Base-by-base conservation (phyloP, 139 green algal species). In the Chara braunii region DNA sequence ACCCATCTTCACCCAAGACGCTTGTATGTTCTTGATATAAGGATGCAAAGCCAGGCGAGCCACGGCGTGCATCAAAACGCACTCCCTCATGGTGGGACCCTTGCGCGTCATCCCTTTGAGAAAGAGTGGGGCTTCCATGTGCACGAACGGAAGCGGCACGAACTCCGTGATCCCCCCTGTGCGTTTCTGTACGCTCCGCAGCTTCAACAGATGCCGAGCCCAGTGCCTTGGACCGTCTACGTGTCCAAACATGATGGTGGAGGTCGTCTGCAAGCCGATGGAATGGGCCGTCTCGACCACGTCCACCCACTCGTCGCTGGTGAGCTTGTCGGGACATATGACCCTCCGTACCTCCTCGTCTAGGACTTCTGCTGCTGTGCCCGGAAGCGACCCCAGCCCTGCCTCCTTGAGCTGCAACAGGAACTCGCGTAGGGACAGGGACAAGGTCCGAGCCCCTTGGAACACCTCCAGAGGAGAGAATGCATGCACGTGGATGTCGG, bases 61-160 rank as follows among this genome's bases (percentile, higher is more conserved):
- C 18, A 95, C 85, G 0, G 87, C 82, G 57, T 94, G 87, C 78
- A 93, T 79, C 37, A 94, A 75, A 26, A 91, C 26, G 45, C 76
- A 85, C 79, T 95, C 89, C 18, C 74, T 57, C 54, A 94, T 77
- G 0, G 86, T 94, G 31, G 88, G 88, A 1, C 89, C 88, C 1
- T 63, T 59, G 30, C 85, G 70, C 2, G 85, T 70, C 0, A 43
- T 42, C 80, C 83, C 85, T 68, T 60, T 67, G 8, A 85, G 72
- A 71, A 84, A 95, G 9, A 92, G 54, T 0, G 89, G 89, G 7
- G 60, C 60, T 43, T 94, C 79, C 85, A 94, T 93, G 84, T 95
- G 87, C 45, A 95, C 89, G 79, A 95, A 95, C 3, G 89, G 88
- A 36, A 95, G 85, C 32, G 89, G 88, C 44, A 95, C 89, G 67